phyloP scores from a whole-genome alignment of 2,329 filamentous ascomycete genomes.

The Colletotrichum tropicicola region DNA sequence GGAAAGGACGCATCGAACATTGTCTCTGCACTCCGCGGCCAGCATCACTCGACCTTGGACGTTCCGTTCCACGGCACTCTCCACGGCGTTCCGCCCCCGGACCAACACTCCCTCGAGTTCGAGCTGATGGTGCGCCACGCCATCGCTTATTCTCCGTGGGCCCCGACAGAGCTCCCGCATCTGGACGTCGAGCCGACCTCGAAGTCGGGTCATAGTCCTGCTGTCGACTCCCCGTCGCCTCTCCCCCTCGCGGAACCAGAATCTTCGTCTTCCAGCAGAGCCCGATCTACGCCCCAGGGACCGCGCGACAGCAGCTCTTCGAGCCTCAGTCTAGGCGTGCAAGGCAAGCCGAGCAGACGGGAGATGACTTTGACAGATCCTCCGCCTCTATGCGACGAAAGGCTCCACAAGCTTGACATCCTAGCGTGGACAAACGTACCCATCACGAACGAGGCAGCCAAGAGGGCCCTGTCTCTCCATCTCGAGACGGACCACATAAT shows the following conservation, averaged over 20 bases:
- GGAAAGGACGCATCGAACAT: conserved; percentile 5
- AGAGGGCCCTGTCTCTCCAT: conserved; percentile 35
- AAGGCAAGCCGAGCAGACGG: neutral
- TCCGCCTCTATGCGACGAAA: conserved; percentile 6
- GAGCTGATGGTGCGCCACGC: conserved; percentile 19
- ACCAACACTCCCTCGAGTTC: conserved; percentile 15
- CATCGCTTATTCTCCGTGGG: conserved; percentile 17
- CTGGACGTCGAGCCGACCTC: neutral
- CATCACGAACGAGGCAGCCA: neutral
- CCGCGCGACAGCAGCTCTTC: neutral
- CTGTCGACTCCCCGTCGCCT: neutral
- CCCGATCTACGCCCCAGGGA: neutral
- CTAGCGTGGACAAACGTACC: neutral
- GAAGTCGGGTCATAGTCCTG: neutral
- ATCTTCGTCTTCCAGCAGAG: neutral
- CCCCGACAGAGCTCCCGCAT: conserved; percentile 4
- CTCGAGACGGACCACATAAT: conserved; percentile 41
- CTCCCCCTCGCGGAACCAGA: neutral
- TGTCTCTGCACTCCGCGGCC: neutral
- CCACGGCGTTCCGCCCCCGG: neutral
- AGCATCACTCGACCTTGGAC: neutral
- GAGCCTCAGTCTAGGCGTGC: neutral
- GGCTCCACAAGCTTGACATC: conserved; percentile 1
- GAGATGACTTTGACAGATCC: neutral
- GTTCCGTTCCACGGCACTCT: neutral